A percentile compares a stretch with the other conserved stretches of the same genome.
Evolutionary conservation across 2,329 filamentous ascomycete genomes (phyloP).

Genomic region (Trichoderma harzianum): DNA sequence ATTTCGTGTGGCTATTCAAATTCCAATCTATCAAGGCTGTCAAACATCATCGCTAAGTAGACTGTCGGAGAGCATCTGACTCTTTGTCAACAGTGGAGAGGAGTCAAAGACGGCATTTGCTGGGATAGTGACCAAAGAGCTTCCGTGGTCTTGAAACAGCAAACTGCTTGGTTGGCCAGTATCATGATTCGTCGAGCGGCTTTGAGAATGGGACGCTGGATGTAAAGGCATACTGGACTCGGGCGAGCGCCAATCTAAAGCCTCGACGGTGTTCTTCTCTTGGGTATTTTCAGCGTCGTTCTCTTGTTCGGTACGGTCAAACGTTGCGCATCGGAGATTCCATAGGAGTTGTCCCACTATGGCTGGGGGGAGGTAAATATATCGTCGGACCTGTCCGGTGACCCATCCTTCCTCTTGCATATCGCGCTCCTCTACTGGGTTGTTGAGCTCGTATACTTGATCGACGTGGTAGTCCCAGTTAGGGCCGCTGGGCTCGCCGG

Average conservation of each 20-base stretch:
- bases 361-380: conserved; percentile 53
- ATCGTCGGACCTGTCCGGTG: conserved; percentile 47
- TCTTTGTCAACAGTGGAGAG: conserved; percentile 50
- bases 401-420: conserved; percentile 57
- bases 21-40: conserved; percentile 35
- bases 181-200: neutral
- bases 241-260: too few species aligned
- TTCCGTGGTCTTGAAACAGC: conserved; percentile 27
- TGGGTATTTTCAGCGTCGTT: neutral
- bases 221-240: neutral
- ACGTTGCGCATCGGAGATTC: conserved; percentile 54
- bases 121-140: conserved; percentile 20
- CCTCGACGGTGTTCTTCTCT: neutral
- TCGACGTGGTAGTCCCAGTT: conserved; percentile 29
- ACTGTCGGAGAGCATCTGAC: conserved; percentile 52
- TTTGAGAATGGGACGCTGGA: neutral
- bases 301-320: conserved; percentile 4
- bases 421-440: conserved; percentile 50
- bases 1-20: conserved; percentile 32
- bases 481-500: conserved; percentile 41
- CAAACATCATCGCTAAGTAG: conserved; percentile 37
- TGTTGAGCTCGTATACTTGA: conserved; percentile 60
- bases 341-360: conserved; percentile 56
- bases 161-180: conserved; percentile 24
- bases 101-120: conserved; percentile 21